Evolutionary conservation across 2,329 filamentous ascomycete species (phyloP).

Genomic region (Pestalotiopsis sp.): DNA sequence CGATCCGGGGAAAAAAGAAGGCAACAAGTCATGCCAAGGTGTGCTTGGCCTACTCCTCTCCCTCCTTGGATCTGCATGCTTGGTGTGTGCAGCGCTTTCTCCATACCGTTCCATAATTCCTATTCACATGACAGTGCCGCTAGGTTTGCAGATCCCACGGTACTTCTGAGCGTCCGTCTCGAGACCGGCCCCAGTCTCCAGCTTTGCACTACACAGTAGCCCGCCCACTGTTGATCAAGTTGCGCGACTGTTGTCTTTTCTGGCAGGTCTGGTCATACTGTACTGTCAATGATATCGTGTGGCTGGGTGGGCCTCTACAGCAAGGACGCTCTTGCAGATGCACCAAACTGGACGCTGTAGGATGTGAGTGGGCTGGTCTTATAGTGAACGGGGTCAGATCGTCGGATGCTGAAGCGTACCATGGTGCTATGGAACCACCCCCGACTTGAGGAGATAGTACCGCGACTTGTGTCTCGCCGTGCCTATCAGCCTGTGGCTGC

Average conservation of each 20-base stretch:
- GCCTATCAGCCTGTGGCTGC: background rate
- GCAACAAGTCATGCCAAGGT: background rate
- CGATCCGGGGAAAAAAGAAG: background rate
- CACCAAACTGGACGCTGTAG: background rate
- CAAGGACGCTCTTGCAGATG: background rate
- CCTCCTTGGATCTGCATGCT: background rate
- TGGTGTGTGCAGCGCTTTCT: background rate
- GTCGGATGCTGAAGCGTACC: background rate
- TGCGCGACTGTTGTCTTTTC: background rate
- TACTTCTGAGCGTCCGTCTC: background rate
- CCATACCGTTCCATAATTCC: too few relatives aligned
- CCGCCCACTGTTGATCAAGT: background rate
- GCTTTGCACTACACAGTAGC: background rate
- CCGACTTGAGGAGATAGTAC: background rate
- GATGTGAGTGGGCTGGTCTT: background rate
- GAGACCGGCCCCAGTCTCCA: background rate
- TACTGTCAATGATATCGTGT: background rate
- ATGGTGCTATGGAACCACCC: background rate
- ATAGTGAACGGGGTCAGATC: background rate
- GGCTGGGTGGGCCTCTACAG: background rate
- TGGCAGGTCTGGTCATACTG: background rate
- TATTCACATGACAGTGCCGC: background rate
- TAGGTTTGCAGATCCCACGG: background rate
- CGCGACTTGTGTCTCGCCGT: background rate
- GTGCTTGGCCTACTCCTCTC: background rate